Base-by-base conservation (phyloP, 1,284 basidiomycete genomes). In the Ustilago lituana region DNA sequence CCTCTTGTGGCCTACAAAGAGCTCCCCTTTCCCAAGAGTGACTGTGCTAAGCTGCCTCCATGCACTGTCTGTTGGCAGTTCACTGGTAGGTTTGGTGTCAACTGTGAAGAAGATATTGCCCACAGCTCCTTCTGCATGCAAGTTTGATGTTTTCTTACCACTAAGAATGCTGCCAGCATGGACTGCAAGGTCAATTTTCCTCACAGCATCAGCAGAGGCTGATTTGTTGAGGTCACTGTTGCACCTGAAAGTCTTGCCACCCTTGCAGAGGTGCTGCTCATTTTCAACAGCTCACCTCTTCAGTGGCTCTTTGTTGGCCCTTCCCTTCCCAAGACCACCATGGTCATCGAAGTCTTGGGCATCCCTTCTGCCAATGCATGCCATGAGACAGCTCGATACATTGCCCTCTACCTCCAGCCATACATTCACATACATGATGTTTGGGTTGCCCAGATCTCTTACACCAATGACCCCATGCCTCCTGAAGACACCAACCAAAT, bases 11-110 rank as follows among this genome's bases (percentile, higher is more conserved):
- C 39, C 20, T 40, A 20, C 22, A 19, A 40, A 7, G 22, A 40
- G 7, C 39, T 40, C 5, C 39, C 39, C 22, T 20, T 40, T 14
- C 39, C 39, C 22, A 23, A 23, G 15, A 24, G 17, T 19, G 39
- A 40, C 15, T 19, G 39, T 5, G 11, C 39, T 7, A 17, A 40
- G 12, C 15, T 40, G 17, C 39, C 39, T 23, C 39, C 39, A 9
- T 40, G 39, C 22, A 40, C 39, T 20, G 22, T 40, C 39, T 19
- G 39, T 22, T 40, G 22, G 17, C 39, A 40, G 22, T 40, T 40
- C 39, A 40, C 39, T 14, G 39, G 39, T 8, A 5, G 39, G 12
- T 40, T 20, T 19, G 7, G 39, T 7, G 8, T 23, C 23, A 17
- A 23, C 23, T 19, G 15, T 6, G 20, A 40, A 40, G 39, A 40